These are phyloP conservation scores for Boletus edulis DNA, from an alignment of 768 basidiomycete species.

Conservation along the genomic window DNA sequence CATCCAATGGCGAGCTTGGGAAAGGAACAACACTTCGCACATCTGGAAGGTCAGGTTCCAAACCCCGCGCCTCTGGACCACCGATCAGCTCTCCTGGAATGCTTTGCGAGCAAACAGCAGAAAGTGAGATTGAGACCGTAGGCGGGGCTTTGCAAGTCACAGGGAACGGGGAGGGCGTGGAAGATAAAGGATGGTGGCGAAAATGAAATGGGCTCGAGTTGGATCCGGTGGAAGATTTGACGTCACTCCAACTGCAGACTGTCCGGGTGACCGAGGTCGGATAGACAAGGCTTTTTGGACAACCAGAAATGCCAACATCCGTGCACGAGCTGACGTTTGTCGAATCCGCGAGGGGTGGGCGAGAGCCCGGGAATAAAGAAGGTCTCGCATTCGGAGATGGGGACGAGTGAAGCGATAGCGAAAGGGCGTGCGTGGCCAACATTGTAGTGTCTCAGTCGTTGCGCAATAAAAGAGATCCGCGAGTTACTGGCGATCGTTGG, in stretches of 20 bases:
- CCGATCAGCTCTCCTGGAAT: background rate
- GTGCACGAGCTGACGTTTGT: constrained; percentile 20
- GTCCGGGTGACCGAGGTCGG: constrained; percentile 20
- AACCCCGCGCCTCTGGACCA: constrained; percentile 5
- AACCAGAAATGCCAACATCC: background rate
- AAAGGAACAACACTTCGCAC: constrained; percentile 37
- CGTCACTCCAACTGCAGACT: constrained; percentile 8
- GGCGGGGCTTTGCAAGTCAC: constrained; percentile 35
- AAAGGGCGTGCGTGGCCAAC: constrained; percentile 14
- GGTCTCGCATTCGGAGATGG: background rate
- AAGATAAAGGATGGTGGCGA: constrained; percentile 6
- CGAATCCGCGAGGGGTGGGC: constrained; percentile 24
- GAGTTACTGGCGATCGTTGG: constrained; percentile 9
- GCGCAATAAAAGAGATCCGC: constrained; percentile 10
- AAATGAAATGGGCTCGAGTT: background rate
- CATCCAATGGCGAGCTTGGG: constrained; percentile 29
- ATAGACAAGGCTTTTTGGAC: constrained; percentile 10
- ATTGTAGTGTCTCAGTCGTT: constrained; percentile 12
- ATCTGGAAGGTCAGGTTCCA: constrained; percentile 26
- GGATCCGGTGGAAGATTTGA: constrained; percentile 1
- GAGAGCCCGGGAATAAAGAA: constrained; percentile 4
- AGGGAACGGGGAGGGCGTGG: constrained; percentile 16
- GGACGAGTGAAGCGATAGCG: background rate
- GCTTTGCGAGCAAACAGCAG: constrained; percentile 31
- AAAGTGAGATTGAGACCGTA: constrained; percentile 38